These are phyloP conservation scores for Encephalitozoon romaleae DNA, from an alignment of 371 early-diverging fungal genomes.

Conservation along the genomic window DNA sequence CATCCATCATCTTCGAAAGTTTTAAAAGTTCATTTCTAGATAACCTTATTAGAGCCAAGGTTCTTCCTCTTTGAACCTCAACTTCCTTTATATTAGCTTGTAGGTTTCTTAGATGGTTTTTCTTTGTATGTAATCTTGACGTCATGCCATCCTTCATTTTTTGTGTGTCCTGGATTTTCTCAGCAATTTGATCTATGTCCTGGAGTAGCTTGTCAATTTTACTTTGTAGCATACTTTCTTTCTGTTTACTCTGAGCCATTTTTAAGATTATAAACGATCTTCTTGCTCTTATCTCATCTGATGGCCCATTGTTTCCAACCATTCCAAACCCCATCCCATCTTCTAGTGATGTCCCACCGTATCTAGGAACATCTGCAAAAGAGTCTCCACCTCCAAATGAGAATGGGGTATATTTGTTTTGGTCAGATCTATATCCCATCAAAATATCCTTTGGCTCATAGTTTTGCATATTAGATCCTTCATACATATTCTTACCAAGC, in stretches of 20 bases:
- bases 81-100: conserved; percentile 14
- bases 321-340: not conserved
- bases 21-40: conserved; percentile 29
- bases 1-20: conserved; percentile 22
- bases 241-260: conserved; percentile 3
- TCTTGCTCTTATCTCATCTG: not conserved
- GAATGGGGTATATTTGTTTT: not conserved
- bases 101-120: conserved; percentile 26
- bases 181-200: not conserved
- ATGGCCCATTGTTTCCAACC: not conserved
- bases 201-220: not conserved
- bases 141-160: not conserved
- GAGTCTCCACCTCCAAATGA: not conserved
- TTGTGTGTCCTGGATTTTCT: not conserved
- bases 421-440: not conserved
- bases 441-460: not conserved
- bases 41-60: conserved; percentile 6
- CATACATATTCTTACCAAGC: not conserved
- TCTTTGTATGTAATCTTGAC: not conserved
- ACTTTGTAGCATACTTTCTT: not conserved
- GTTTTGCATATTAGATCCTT: not conserved
- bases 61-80: not conserved
- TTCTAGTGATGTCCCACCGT: not conserved
- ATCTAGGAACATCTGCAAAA: not conserved
- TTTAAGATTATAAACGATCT: not conserved